Percentiles rank a stretch among this genome's conserved stretches.
Evolutionary conservation across 768 basidiomycete genomes (phyloP).

Genomic region (Vishniacozyma victoriae): DNA sequence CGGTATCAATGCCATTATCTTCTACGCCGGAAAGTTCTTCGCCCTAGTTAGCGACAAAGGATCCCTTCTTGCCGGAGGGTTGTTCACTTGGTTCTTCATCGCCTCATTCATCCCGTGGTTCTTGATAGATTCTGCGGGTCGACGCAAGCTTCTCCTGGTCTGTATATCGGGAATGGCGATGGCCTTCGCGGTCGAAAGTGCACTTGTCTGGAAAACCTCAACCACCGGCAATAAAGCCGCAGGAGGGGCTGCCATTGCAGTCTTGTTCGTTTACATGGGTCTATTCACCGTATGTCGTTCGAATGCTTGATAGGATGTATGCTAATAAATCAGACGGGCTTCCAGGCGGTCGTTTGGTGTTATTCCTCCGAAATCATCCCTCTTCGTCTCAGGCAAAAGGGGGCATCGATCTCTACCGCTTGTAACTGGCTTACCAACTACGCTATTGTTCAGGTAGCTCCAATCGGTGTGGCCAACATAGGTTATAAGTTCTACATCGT

Average conservation of each 20-base stretch:
- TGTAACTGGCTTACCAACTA: slow-evolving; percentile 14
- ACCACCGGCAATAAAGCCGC: slow-evolving; percentile 13
- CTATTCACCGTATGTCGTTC: slow-evolving; percentile 26
- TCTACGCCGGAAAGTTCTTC: slow-evolving; percentile 28
- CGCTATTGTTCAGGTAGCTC: slow-evolving; percentile 14
- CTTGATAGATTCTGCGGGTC: slow-evolving; percentile 38
- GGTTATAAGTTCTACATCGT: slow-evolving; percentile 20
- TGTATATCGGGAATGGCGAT: slow-evolving; percentile 32
- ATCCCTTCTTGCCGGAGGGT: slow-evolving; percentile 27
- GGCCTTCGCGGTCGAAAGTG: slow-evolving; percentile 29
- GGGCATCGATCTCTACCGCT: slow-evolving; percentile 14
- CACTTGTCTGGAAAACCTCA: slow-evolving; percentile 13
- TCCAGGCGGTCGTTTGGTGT: slow-evolving; percentile 24
- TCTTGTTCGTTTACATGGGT: slow-evolving; percentile 32
- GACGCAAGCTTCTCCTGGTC: slow-evolving; percentile 25
- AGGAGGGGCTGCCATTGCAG: slow-evolving; percentile 20
- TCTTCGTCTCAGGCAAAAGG: slow-evolving; percentile 18
- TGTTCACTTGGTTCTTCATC: slow-evolving; percentile 45
- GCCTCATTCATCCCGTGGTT: slow-evolving; percentile 44
- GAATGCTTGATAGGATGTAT: not conserved
- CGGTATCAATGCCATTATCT: slow-evolving; percentile 38
- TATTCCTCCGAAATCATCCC: slow-evolving; percentile 30
- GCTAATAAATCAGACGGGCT: not conserved
- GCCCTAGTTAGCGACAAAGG: slow-evolving; percentile 17
- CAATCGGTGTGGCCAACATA: slow-evolving; percentile 11